Base-by-base conservation (phyloP, 164 flowering plant genomes). In the Cinnamomum chago region DNA sequence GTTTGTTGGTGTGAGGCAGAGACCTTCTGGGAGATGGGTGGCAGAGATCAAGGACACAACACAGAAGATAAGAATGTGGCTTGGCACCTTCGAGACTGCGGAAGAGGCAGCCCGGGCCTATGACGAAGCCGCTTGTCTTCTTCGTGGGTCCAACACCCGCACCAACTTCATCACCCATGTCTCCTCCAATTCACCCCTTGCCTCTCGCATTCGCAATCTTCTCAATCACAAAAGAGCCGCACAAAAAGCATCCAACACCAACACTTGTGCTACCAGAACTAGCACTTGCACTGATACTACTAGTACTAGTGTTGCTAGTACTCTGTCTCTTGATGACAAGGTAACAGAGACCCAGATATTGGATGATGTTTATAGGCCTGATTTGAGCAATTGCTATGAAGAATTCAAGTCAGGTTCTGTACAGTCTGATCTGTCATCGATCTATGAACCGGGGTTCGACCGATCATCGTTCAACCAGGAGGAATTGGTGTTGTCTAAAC, bases 11-110 rank as follows among this genome's bases (percentile, higher is more conserved):
- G 97, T 92, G 50, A 83, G 97, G 69, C 94, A 90, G 73, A 86
- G 97, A 77, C 94, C 97, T 17, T 90, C 94, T 2, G 97, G 97
- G 58, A 87, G 89, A 86, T 92, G 97, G 97, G 92, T 92, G 3
- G 97, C 97, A 27, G 97, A 92, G 81, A 92, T 92, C 78, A 92
- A 92, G 69, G 92, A 90, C 86, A 90, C 97, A 35, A 92, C 91
- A 35, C 90, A 90, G 67, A 92, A 90, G 88, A 92, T 92, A 30
- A 83, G 97, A 82, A 88, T 92, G 93, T 92, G 97, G 97, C 87
- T 92, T 2, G 97, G 97, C 40, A 92, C 97, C 10, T 92, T 85
- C 58, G 93, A 92, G 81, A 92, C 93, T 0, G 93, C 96, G 0
- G 96, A 88, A 78, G 96, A 87, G 75, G 97, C 97, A 40, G 97